Evolutionary conservation across 2,329 filamentous ascomycete genomes (phyloP), one percentile per base, ranked within the genome.

Genomic region (Sclerotinia minor): DNA sequence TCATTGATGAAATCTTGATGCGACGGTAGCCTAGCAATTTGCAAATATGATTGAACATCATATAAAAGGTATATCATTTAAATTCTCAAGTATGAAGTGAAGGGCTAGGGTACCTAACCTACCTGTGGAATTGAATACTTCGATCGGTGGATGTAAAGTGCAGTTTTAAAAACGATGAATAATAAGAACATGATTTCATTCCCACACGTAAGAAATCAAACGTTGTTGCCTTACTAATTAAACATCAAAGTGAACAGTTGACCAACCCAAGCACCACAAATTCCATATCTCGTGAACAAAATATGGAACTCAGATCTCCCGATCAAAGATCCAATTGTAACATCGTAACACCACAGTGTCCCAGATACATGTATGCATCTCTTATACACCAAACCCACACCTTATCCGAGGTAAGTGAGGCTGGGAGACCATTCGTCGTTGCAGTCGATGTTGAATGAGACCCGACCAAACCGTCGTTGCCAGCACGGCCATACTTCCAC

Each of bases 251-350:
- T 41, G 11, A 35, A 32, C 53, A 55, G 21, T 15, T 19, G 21
- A 11, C 19, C 3, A 32, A 55, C 6, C 9, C 29, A 35, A 35
- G 35, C 13, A 41, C 38, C 7, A 55, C 29, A 35, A 11, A 21
- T 55, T 13, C 53, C 53, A 38, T 32, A 55, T 35, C 53, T 41
- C 54, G 32, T 57, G 17, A 38, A 57, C 21, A 55, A 41, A 55
- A 35, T 35, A 55, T 55, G 53, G 53, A 21, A 38, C 53, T 3
- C 29, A 19, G 2, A 21, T 38, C 53, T 55, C 35, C 9, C n/a
- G 21, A 55, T 55, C 11, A 13, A 5, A 41, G 38, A 41, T 41
- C 13, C 38, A 15, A 41, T 41, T 41, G 38, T 41, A 15, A 32
- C 29, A 15, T 49, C 26, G 13, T 8, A 35, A 57, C 15, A 26